Percentiles rank a stretch among this genome's conserved stretches.
phyloP scores from a whole-genome alignment of 2,329 filamentous ascomycete genomes.

The Diplocarpon rosae region DNA sequence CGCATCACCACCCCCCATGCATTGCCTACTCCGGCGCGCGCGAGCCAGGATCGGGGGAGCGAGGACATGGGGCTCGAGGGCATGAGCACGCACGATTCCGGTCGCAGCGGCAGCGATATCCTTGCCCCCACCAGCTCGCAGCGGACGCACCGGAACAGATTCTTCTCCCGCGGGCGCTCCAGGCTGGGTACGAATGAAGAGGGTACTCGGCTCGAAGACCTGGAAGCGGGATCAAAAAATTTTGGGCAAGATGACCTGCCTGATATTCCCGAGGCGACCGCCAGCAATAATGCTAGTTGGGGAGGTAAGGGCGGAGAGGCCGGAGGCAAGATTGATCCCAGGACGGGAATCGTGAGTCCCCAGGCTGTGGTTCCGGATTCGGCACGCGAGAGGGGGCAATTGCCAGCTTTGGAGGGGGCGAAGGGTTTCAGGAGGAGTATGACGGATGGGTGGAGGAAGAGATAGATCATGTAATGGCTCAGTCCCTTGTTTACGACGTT shows the following conservation, averaged over 20 bases:
- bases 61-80: constrained; percentile 14
- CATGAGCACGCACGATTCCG: constrained; percentile 14
- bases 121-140: constrained; percentile 23
- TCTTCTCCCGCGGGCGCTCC: constrained; percentile 41
- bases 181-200: constrained; percentile 21
- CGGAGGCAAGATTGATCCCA: constrained; percentile 21
- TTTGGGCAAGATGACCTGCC: constrained; percentile 29
- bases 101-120: constrained; percentile 22
- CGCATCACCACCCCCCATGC: constrained; percentile 31
- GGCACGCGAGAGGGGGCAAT: constrained; percentile 17
- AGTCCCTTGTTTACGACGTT: too few relatives aligned
- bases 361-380: constrained; percentile 23
- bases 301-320: background rate
- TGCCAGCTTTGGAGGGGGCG: constrained; percentile 9
- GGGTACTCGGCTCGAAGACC: constrained; percentile 20
- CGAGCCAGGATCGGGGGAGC: constrained; percentile 6
- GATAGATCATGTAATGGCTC: background rate
- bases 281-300: constrained; percentile 10
- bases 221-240: constrained; percentile 21
- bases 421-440: constrained; percentile 4
- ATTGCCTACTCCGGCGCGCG: constrained; percentile 6
- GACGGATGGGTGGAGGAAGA: background rate
- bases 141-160: constrained; percentile 45
- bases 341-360: constrained; percentile 25
- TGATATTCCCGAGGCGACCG: constrained; percentile 32